Percentiles rank a stretch among this genome's conserved stretches.
phyloP scores from a whole-genome alignment of 192 early-diverging fungal genomes.

The Geranomyces michiganensis region DNA sequence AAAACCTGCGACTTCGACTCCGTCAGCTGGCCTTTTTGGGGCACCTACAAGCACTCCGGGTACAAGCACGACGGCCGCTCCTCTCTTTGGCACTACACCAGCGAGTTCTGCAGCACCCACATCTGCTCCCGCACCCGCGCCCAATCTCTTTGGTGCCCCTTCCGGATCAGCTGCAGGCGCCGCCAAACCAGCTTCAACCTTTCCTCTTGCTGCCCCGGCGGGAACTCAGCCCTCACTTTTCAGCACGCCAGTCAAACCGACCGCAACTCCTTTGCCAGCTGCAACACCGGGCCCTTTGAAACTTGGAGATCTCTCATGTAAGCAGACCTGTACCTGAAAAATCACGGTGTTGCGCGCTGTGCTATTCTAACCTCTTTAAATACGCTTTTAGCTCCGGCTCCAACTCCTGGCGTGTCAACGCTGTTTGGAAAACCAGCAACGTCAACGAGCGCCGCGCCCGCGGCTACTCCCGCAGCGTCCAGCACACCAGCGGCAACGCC shows the following conservation, averaged over 20 bases:
- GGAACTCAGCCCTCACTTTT: conserved; percentile 14
- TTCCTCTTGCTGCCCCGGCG: conserved; percentile 7
- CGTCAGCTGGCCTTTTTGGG: conserved; percentile 39
- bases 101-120: conserved; percentile 28
- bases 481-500: conserved; percentile 26
- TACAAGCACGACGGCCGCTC: conserved; percentile 16
- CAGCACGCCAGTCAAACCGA: conserved; percentile 22
- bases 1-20: conserved; percentile 24
- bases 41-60: conserved; percentile 24
- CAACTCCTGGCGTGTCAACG: conserved; percentile 9
- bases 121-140: conserved; percentile 20
- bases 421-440: conserved; percentile 40
- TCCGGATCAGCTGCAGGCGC: background rate
- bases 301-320: conserved; percentile 32
- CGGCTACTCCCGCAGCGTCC: conserved; percentile 28
- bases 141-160: conserved; percentile 21
- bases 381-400: conserved; percentile 36
- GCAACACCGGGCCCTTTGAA: conserved; percentile 40
- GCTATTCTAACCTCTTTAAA: no score
- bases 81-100: conserved; percentile 36
- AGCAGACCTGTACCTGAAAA: background rate
- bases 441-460: conserved; percentile 27
- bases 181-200: conserved; percentile 1
- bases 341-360: background rate
- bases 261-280: conserved; percentile 12